Evolutionary conservation across 805 yeast genomes (phyloP).

Genomic region (Ogataea methanolica): DNA sequence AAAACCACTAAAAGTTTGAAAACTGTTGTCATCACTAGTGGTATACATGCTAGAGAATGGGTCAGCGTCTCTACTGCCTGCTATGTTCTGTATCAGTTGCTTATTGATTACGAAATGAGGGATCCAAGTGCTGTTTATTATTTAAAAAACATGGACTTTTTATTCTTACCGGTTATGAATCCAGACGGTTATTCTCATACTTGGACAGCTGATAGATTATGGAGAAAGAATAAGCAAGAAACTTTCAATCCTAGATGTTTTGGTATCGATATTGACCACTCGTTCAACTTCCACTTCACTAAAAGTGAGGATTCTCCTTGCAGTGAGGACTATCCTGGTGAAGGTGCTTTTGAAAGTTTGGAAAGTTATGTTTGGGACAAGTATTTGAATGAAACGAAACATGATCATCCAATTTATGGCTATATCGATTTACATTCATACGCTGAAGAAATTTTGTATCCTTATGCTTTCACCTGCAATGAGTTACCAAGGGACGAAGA

Average conservation of each 20-base stretch:
- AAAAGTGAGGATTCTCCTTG: constrained; percentile 63
- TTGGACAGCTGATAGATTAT: constrained; percentile 75
- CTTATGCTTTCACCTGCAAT: constrained; percentile 76
- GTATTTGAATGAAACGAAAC: constrained; percentile 44
- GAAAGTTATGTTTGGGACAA: constrained; percentile 50
- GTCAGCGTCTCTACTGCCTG: constrained; percentile 67
- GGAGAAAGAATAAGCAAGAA: constrained; percentile 86
- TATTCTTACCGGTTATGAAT: constrained; percentile 78
- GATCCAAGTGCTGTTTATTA: constrained; percentile 38
- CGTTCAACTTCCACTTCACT: constrained; percentile 72
- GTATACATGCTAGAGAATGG: constrained; percentile 92
- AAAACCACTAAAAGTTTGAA: constrained; percentile 33
- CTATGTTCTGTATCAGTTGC: constrained; percentile 46
- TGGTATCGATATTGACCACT: constrained; percentile 86
- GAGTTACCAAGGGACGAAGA: constrained; percentile 75
- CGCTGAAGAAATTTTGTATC: constrained; percentile 77
- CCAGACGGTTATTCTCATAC: constrained; percentile 89
- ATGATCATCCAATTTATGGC: constrained; percentile 62
- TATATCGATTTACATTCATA: constrained; percentile 82
- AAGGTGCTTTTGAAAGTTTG: constrained; percentile 59
- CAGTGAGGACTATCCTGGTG: constrained; percentile 81
- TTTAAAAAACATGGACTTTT: constrained; percentile 59
- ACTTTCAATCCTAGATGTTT: constrained; percentile 61
- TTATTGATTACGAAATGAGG: constrained; percentile 40
- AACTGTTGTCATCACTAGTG: constrained; percentile 76